These are phyloP conservation scores for Osmozyma mogii DNA, from an alignment of 805 yeast genomes.

Conservation along the genomic window DNA sequence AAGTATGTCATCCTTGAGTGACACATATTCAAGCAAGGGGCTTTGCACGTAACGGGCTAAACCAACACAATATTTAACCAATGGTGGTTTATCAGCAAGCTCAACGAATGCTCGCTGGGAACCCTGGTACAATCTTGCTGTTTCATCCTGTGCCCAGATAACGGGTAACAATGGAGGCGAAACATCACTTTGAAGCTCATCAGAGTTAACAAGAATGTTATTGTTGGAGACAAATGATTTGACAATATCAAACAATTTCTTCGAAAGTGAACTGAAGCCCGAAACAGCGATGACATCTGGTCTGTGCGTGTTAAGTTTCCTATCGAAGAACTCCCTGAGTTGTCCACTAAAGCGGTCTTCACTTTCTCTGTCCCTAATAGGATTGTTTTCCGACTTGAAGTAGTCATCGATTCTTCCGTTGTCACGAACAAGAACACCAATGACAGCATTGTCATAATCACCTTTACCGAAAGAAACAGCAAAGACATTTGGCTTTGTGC, in stretches of 20 bases:
- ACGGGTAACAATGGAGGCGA: conserved; percentile 55
- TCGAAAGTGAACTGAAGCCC: conserved; percentile 73
- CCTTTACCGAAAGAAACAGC: conserved; percentile 86
- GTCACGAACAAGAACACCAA: conserved; percentile 73
- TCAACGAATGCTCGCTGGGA: conserved; percentile 70
- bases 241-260: conserved; percentile 50
- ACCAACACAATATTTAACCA: conserved; percentile 79
- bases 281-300: conserved; percentile 91
- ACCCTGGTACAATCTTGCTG: conserved; percentile 80
- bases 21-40: conserved; percentile 85
- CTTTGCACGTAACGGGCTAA: conserved; percentile 88
- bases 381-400: conserved; percentile 69
- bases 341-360: conserved; percentile 50
- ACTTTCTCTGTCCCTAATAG: conserved; percentile 40
- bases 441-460: conserved; percentile 73
- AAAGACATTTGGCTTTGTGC: conserved; percentile 79
- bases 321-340: conserved; percentile 57
- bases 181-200: conserved; percentile 31
- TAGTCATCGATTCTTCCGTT: conserved; percentile 72
- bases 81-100: conserved; percentile 74
- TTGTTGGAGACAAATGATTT: conserved; percentile 50
- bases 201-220: conserved; percentile 44
- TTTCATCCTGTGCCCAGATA: conserved; percentile 86
- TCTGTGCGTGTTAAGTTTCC: conserved; percentile 37
- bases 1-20: conserved; percentile 65